These are phyloP conservation scores for Dactylellina drechsleri DNA, from an alignment of 2,329 filamentous ascomycete genomes.

Conservation along the genomic window DNA sequence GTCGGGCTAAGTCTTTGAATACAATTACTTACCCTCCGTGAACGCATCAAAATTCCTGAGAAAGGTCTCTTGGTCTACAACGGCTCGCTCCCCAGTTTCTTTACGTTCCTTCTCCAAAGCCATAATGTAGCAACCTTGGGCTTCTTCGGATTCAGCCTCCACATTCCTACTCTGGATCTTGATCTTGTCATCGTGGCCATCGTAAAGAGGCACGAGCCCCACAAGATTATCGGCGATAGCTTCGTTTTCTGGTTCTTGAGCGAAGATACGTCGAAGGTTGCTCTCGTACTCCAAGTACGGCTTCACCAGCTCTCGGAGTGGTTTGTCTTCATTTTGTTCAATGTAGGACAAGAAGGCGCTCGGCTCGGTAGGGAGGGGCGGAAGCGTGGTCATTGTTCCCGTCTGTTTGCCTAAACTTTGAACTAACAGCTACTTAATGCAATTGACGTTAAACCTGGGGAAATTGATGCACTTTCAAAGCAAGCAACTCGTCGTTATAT, in stretches of 20 bases:
- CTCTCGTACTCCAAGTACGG: constrained; percentile 76
- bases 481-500: no score
- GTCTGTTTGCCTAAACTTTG: no score
- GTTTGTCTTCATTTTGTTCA: constrained; percentile 66
- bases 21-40: constrained; percentile 70
- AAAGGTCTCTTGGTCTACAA: constrained; percentile 76
- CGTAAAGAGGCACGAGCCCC: constrained; percentile 71
- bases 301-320: constrained; percentile 70
- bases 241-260: constrained; percentile 68
- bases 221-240: constrained; percentile 61
- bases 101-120: constrained; percentile 72
- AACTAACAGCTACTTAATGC: no score
- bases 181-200: constrained; percentile 65
- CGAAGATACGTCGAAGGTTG: constrained; percentile 73
- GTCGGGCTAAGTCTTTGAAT: background rate
- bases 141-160: constrained; percentile 68
- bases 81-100: constrained; percentile 70
- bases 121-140: constrained; percentile 76
- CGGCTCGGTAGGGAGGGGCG: constrained; percentile 7
- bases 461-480: no score
- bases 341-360: constrained; percentile 66
- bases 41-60: constrained; percentile 82
- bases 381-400: constrained; percentile 3
- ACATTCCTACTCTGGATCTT: constrained; percentile 72
- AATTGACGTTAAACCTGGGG: no score